Conservation (phyloP, 176 grass and related monocot species). For the Carex scoparia region DNA sequence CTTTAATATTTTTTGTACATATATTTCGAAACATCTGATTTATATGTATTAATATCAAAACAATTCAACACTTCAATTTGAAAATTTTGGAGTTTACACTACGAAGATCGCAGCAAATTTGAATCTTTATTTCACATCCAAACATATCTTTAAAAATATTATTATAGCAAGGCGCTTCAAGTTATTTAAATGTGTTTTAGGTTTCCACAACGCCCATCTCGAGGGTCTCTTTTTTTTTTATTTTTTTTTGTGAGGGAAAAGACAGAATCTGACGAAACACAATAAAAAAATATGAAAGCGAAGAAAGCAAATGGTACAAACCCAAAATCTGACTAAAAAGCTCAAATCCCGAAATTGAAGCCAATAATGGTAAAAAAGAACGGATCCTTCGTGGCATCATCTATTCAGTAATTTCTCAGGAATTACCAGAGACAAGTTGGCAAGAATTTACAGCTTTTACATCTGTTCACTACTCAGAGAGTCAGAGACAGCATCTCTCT, state of each 20-base stretch:
- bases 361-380: constrained; percentile 10
- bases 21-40: too few species aligned
- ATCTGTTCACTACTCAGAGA: background rate
- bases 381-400: background rate
- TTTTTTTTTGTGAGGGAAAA: background rate
- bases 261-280: background rate
- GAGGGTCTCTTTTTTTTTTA: background rate
- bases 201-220: too few species aligned
- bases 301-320: background rate
- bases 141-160: too few species aligned
- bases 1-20: too few species aligned
- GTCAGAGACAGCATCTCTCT: background rate
- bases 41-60: too few species aligned
- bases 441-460: background rate
- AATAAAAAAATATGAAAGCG: background rate
- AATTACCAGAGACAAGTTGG: constrained; percentile 11
- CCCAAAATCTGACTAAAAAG: background rate
- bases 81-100: too few species aligned
- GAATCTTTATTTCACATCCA: too few species aligned
- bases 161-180: too few species aligned
- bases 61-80: too few species aligned
- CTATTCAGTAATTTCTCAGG: constrained; percentile 23
- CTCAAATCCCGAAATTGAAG: constrained; percentile 23
- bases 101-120: too few species aligned
- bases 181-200: too few species aligned